Base-by-base conservation (phyloP, 31 red algal species). In the Asparagopsis taxiformis region DNA sequence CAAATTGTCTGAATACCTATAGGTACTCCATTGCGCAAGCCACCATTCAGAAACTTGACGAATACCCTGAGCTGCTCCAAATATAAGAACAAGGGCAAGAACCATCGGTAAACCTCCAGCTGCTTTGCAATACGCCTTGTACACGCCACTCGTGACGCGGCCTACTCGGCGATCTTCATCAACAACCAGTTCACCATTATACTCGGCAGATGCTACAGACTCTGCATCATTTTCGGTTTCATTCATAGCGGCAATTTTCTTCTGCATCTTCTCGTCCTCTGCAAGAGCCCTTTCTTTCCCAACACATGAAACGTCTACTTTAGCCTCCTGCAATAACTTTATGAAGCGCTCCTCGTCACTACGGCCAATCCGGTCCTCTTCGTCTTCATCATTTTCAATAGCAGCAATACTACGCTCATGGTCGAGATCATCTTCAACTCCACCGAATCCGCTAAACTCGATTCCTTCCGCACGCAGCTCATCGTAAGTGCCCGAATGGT, bases 161-260 rank as follows among this genome's bases (percentile, higher is more conserved):
- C 88, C 88, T 8, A 73, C 72, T 43, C 58, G 64, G 3, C 88
- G 88, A 35, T 91, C 70, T 62, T 91, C 88, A 49, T 58, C 69
- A 7, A 37, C 33, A 17, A 84, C 29, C 31, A 84, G 51, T 11
- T 51, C 59, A 33, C 60, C 44, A 10, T 0, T 35, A 0, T 15
- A 10, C 15, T 62, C 24, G 1, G 1, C 15, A 5, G 19, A 17
- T 10, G 0, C 63, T 8, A 19, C 48, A 1, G 33, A 32, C 8
- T 30, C 30, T 21, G 35, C 21, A 0, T 7, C 33, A 1, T 9
- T 50, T 3, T 0, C 31, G 1, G 0, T 53, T 43, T 55, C 52
- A 46, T 60, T 46, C 13, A 46, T 9, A 6, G 41, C 41, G 13
- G 41, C 41, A 46, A 46, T 46, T 13, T 46, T 46, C 41, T 46